Percentiles rank a stretch among this genome's conserved stretches.
These are phyloP conservation scores for Populus hybrid DNA, from an alignment of 441 rosid species.

Conservation along the genomic window DNA sequence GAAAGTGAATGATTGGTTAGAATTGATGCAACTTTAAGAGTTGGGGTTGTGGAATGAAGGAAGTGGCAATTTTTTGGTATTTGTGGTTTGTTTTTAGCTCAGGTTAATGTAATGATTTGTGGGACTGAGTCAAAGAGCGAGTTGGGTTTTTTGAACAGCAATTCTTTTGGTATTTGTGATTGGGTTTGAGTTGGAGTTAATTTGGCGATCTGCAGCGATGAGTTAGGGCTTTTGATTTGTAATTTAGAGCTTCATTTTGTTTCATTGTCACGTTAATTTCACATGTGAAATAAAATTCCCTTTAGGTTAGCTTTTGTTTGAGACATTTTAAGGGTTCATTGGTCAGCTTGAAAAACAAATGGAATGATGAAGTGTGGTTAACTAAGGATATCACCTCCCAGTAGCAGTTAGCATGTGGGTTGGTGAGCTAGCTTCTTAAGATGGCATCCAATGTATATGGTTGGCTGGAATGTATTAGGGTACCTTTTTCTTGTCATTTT, in stretches of 20 bases:
- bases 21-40: neutral
- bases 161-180: neutral
- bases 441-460: neutral
- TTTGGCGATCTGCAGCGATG: neutral
- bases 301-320: neutral
- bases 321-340: neutral
- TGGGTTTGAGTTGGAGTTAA: neutral
- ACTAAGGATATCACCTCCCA: neutral
- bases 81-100: neutral
- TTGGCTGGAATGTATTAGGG: too few species aligned
- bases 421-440: neutral
- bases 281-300: neutral
- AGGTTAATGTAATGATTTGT: neutral
- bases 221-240: neutral
- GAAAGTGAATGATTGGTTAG: neutral
- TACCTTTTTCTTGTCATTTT: too few species aligned
- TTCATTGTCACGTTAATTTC: neutral
- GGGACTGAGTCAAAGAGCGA: neutral
- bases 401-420: too few species aligned
- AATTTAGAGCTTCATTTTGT: neutral
- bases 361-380: neutral
- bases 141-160: neutral
- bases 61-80: neutral
- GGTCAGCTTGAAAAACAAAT: neutral
- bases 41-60: neutral